Evolutionary conservation across 495 filamentous ascomycete genomes (phyloP), one percentile per base, ranked within the genome.

Genomic region (Amniculicola lignicola): DNA sequence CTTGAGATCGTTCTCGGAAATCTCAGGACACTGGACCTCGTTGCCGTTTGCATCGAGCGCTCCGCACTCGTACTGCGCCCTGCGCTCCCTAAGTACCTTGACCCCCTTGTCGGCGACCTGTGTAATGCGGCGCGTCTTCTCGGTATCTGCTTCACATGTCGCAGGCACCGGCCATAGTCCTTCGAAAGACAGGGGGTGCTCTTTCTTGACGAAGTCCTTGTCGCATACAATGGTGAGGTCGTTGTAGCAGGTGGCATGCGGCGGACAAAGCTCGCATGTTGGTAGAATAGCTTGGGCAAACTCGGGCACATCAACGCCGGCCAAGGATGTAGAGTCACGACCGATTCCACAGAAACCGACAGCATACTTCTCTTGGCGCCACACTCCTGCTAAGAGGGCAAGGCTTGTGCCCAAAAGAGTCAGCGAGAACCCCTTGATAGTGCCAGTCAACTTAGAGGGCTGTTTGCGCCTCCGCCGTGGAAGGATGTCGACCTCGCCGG

Each of bases 291-390:
- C 72, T 37, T 77, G 77, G 0, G 82, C 77, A 80, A 83, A 90
- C 14, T 74, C 64, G 12, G 74, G 71, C 18, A 75, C 61, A 11
- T 73, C 49, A 1, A 71, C 51, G 11, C 72, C 70, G 6, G 62
- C 62, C 27, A 75, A 44, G 18, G 68, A 64, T 0, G 57, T 68
- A 6, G 66, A 52, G 23, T 79, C 81, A 54, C 82, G 79, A 15
- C 90, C 93, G 58, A 93, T 81, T 19, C 91, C 92, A 69, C 93
- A 98, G 69, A 92, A 98, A 22, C 93, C 93, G 36, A 96, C 89
- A 31, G 88, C 88, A 11, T 94, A 72, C 77, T 97, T 96, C 70
- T 98, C 94, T 54, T 91, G 87, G 44, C 94, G 79, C 79, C 89
- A 97, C 81, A 90, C 92, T 3, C 86, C 83, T 21, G 76, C 77